Evolutionary conservation across 2,329 filamentous ascomycete genomes (phyloP).

Genomic region (Fusarium longipes): DNA sequence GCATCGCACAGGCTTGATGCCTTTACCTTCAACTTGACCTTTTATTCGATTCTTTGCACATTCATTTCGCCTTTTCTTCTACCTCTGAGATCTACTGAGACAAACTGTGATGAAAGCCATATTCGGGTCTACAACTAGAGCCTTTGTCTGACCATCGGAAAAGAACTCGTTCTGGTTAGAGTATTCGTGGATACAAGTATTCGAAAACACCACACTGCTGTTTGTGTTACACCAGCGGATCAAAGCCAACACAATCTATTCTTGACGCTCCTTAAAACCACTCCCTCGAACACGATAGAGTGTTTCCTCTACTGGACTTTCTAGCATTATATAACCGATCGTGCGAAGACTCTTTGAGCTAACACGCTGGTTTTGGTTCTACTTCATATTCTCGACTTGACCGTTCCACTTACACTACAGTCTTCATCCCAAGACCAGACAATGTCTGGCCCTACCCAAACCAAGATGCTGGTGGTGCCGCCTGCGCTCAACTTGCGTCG

Average conservation of each 20-base stretch:
- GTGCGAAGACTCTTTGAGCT: constrained; percentile 33
- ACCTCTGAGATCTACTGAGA: not conserved
- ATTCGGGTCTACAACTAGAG: not conserved
- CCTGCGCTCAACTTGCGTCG: constrained; percentile 70
- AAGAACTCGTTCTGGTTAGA: constrained; percentile 8
- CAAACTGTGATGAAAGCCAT: not conserved
- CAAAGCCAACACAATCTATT: constrained; percentile 20
- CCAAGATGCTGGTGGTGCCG: constrained; percentile 64
- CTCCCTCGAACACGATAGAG: constrained; percentile 9
- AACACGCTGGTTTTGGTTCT: constrained; percentile 29
- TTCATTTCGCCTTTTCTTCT: constrained; percentile 20
- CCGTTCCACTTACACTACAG: not conserved
- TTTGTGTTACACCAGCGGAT: constrained; percentile 25
- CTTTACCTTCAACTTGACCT: constrained; percentile 28
- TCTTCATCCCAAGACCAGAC: constrained; percentile 17
- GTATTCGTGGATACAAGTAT: constrained; percentile 7
- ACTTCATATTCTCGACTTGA: constrained; percentile 32
- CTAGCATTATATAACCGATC: constrained; percentile 1
- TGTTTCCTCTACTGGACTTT: constrained; percentile 17
- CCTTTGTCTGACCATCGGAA: constrained; percentile 5
- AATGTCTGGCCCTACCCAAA: constrained; percentile 58
- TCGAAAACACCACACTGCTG: constrained; percentile 16
- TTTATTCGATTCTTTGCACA: constrained; percentile 32
- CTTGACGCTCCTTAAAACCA: constrained; percentile 27
- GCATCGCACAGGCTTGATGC: constrained; percentile 32